These are phyloP conservation scores for Cystobasidium tubakii DNA, from an alignment of 768 basidiomycete genomes.

Conservation along the genomic window DNA sequence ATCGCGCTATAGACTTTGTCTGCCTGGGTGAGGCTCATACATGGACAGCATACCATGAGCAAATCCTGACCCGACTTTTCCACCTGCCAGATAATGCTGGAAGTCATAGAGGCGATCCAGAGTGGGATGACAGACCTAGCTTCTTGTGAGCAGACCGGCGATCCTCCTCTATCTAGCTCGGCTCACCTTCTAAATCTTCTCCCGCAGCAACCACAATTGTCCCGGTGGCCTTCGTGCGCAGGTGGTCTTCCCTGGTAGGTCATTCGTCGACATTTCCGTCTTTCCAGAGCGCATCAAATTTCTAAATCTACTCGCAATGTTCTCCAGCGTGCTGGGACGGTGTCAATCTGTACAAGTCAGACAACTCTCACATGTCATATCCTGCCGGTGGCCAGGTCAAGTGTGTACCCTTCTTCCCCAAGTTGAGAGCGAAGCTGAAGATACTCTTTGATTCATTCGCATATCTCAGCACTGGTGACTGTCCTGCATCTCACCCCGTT, in stretches of 20 bases:
- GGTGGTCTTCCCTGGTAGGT: slow-evolving; percentile 49
- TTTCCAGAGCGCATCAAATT: not conserved
- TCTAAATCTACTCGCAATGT: not conserved
- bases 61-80: not conserved
- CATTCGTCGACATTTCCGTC: not conserved
- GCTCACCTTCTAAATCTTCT: no score
- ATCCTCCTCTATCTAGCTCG: no score
- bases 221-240: slow-evolving; percentile 50
- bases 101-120: slow-evolving; percentile 38
- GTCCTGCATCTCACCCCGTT: slow-evolving; percentile 33
- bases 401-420: slow-evolving; percentile 16
- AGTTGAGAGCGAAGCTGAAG: no score
- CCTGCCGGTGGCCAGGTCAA: slow-evolving; percentile 8
- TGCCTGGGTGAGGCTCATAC: slow-evolving; percentile 44
- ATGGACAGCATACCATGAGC: not conserved
- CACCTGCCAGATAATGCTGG: no score
- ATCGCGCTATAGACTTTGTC: slow-evolving; percentile 49
- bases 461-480: slow-evolving; percentile 36
- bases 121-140: slow-evolving; percentile 48
- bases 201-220: slow-evolving; percentile 47
- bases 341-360: slow-evolving; percentile 48
- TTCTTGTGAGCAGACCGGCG: slow-evolving; percentile 46
- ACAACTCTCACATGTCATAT: slow-evolving; percentile 51
- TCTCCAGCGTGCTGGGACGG: slow-evolving; percentile 49
- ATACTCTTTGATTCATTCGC: no score